These are phyloP conservation scores for Skeletonema menzelii DNA, from an alignment of 108 stramenopile species.

Conservation along the genomic window DNA sequence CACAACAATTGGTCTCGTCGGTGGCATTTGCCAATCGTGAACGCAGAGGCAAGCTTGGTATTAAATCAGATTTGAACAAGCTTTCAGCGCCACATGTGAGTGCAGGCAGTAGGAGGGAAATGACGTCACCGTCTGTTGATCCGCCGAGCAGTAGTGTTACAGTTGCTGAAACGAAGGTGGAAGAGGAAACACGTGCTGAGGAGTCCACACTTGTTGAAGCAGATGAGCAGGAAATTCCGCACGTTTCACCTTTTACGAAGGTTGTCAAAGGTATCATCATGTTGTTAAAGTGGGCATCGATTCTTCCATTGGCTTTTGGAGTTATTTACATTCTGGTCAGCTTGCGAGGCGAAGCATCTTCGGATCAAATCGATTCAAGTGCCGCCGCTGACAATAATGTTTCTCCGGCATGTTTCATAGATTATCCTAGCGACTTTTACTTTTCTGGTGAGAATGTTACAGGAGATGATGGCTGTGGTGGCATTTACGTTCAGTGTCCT, in stretches of 20 bases:
- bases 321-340: not conserved
- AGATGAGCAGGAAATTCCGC: not conserved
- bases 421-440: conserved; percentile 19
- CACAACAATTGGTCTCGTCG: not conserved
- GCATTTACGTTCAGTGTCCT: conserved; percentile 28
- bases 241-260: not conserved
- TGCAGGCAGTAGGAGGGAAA: not conserved
- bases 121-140: not conserved
- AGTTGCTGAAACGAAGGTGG: not conserved
- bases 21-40: conserved; percentile 2
- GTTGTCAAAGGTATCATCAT: not conserved
- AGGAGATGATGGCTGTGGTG: conserved; percentile 14
- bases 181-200: not conserved
- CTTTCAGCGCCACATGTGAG: not conserved
- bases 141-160: not conserved
- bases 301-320: not conserved
- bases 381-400: not conserved
- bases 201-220: not conserved
- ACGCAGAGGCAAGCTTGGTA: not conserved
- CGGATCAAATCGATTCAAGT: not conserved
- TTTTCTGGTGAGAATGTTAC: conserved; percentile 5
- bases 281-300: not conserved
- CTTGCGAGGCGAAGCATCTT: not conserved
- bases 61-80: not conserved
- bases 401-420: conserved; percentile 10